Base-by-base conservation (phyloP, 129 eudicot species). In the Oenanthe sinensis region DNA sequence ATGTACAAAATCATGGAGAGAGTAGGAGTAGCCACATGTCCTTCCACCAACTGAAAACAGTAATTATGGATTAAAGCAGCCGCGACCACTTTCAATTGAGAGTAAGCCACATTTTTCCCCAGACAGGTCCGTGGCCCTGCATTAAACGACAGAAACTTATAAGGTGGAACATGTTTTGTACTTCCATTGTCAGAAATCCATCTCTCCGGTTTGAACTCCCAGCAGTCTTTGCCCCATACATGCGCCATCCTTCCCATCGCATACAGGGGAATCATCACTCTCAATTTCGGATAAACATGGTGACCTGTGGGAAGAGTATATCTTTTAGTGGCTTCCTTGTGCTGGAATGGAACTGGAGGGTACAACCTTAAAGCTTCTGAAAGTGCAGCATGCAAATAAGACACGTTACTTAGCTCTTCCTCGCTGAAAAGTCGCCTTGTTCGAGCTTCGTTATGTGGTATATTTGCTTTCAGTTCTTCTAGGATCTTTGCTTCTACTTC, bases 181-280 rank as follows among this genome's bases (percentile, higher is more conserved):
- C 40, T 71, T 67, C 83, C 89, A 14, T 74, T 50, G 0, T 0
- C 71, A 0, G 81, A 42, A 12, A 83, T 47, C 91, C 91, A 88
- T 47, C 91, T 79, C 84, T 83, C 91, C 0, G 90, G 91, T 74
- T 81, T 85, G 73, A 88, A 88, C 3, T 88, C 89, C 87, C 75
- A 24, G 11, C 87, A 81, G 22, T 84, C 87, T 50, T 81, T 62
- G 10, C 87, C 87, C 87, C 87, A 81, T 7, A 84, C 77, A 24
- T 49, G 77, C 74, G 40, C 63, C 87, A 71, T 85, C 73, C 91
- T 81, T 68, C 86, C 91, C 87, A 85, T 83, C 28, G 82, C 71
- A 30, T 85, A 88, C 8, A 48, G 30, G 45, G 79, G 84, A 24
- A 88, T 52, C 6, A 88, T 26, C 20, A 88, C 19, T 7, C 39